Conservation (phyloP, 768 basidiomycete species). For the Lentinus brumalis region DNA sequence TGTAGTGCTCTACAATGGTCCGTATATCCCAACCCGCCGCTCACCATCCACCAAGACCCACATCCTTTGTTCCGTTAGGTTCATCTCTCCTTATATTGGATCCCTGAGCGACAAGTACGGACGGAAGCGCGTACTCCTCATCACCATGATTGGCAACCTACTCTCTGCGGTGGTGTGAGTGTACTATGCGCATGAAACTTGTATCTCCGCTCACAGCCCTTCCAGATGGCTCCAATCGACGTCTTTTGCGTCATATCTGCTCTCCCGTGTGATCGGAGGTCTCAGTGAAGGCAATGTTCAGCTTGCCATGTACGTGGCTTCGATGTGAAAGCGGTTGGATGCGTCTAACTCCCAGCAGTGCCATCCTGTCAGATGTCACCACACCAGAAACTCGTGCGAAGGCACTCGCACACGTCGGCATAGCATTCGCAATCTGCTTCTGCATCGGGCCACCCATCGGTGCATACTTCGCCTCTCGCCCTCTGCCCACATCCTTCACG, state of each 20-base stretch:
- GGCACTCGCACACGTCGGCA: slow-evolving; percentile 89
- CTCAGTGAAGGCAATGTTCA: slow-evolving; percentile 98
- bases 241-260: slow-evolving; percentile 85
- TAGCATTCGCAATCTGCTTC: slow-evolving; percentile 96
- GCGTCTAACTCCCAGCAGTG: slow-evolving; percentile 47
- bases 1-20: slow-evolving; percentile 71
- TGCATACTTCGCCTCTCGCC: slow-evolving; percentile 92
- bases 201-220: slow-evolving; percentile 4
- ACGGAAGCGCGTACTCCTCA: slow-evolving; percentile 77
- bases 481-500: slow-evolving; percentile 59
- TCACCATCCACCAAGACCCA: not conserved
- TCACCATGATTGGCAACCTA: slow-evolving; percentile 93
- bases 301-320: slow-evolving; percentile 77
- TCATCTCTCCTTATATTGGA: slow-evolving; percentile 83
- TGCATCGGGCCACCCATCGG: slow-evolving; percentile 92
- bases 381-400: slow-evolving; percentile 77
- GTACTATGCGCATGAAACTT: slow-evolving; percentile 1
- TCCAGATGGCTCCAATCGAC: slow-evolving; percentile 90
- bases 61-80: slow-evolving; percentile 18
- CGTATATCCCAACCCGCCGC: not conserved
- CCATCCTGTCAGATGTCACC: slow-evolving; percentile 92
- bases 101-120: slow-evolving; percentile 88
- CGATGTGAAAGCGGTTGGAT: not conserved
- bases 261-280: slow-evolving; percentile 90
- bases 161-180: slow-evolving; percentile 83